Base-by-base conservation (phyloP, 495 filamentous ascomycete species). In the Durotheca rogersii region DNA sequence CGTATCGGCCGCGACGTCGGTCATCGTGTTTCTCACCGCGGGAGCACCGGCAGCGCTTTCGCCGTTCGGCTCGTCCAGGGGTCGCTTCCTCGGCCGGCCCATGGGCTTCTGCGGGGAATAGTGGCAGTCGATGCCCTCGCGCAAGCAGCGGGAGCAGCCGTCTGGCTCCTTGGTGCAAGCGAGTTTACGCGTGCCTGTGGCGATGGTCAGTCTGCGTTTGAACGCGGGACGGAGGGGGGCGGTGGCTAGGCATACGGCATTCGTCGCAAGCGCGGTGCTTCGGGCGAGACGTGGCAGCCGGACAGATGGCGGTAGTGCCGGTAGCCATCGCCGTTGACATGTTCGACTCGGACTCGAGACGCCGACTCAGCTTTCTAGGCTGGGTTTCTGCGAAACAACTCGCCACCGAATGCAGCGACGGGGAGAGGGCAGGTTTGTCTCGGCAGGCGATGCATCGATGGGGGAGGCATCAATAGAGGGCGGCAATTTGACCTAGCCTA, bases 21-120 rank as follows among this genome's bases (percentile, higher is more conserved):
- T 58, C 51, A 61, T 64, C 9, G 31, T 47, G 12, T 58, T 66
- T 25, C 68, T 65, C 11, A 31, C 36, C 3, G 56, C 51, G 12
- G 53, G 41, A 1, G 29, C 21, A 10, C 10, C 38, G 36, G 46
- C 44, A 17, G 32, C 17, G 19, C 38, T 35, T n/a, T 57, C 58
- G 32, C 33, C 33, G 11, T 33, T 51, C 3, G 61, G 40, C 23
- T 77, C 70, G 18, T 70, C 60, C 41, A 69, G 71, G 15, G 71
- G 70, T 32, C 78, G 70, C 59, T 85, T 85, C 38, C 79, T 56
- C 14, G 81, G 81, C 49, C 81, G 62, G 12, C 81, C 81, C 81
- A 85, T 85, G 15, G 69, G 74, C 61, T 85, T 84, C 60, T 81
- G 78, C 14, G 71, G 60, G 4, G 81, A 83, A 60, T 83, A 85